These are phyloP conservation scores for Modicella reniformis DNA, from an alignment of 371 early-diverging fungal species.

Conservation along the genomic window DNA sequence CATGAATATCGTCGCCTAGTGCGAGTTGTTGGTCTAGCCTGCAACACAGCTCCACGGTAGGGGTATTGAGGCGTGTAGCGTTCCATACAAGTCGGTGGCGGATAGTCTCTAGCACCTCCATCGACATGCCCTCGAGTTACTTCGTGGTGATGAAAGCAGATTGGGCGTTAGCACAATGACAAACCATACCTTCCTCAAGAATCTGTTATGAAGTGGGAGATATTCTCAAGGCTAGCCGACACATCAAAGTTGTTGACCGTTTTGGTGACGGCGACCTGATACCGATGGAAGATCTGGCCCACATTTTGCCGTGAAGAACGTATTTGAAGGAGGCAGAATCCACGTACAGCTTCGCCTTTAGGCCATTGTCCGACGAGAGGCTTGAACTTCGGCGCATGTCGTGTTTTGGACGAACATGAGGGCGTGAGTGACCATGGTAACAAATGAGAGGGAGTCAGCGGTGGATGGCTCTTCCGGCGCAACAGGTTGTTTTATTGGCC, in stretches of 20 bases:
- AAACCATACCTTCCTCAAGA: too few species aligned
- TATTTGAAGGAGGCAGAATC: constrained; percentile 17
- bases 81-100: too few species aligned
- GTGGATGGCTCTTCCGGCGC: constrained; percentile 13
- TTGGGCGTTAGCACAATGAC: too few species aligned
- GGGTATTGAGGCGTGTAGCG: too few species aligned
- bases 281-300: constrained; percentile 19
- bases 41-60: too few species aligned
- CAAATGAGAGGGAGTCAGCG: constrained; percentile 13
- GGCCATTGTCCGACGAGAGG: constrained; percentile 4
- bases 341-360: constrained; percentile 8
- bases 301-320: constrained; percentile 9
- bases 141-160: too few species aligned
- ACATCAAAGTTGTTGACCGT: constrained; percentile 24
- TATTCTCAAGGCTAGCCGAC: constrained; percentile 7
- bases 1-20: too few species aligned
- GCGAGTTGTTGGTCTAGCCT: too few species aligned
- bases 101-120: too few species aligned
- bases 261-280: constrained; percentile 14
- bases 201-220: too few species aligned
- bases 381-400: constrained; percentile 17
- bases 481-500: constrained; percentile 27
- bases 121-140: too few species aligned
- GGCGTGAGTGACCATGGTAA: constrained; percentile 19
- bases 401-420: constrained; percentile 19